Evolutionary conservation across 1,284 basidiomycete genomes (phyloP).

Genomic region (Polyporus tsugae): DNA sequence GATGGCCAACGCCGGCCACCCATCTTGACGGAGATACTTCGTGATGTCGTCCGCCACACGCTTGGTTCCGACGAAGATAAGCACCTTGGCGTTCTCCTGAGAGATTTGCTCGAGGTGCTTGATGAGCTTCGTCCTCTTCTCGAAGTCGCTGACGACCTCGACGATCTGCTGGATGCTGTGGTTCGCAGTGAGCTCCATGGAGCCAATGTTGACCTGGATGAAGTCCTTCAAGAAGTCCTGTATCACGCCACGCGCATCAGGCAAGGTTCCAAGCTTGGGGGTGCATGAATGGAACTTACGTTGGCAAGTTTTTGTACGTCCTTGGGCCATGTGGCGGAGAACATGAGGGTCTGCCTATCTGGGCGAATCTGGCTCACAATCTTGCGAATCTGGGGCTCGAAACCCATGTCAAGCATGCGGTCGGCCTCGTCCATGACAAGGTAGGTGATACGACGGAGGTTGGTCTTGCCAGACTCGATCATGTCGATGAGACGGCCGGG

Average conservation of each 20-base stretch:
- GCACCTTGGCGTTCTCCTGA: constrained; percentile 96
- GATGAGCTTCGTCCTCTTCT: constrained; percentile 96
- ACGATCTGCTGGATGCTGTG: constrained; percentile 98
- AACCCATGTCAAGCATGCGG: constrained; percentile 99
- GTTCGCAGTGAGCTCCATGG: constrained; percentile 98
- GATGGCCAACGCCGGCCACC: constrained; percentile 98
- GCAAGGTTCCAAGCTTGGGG: background rate
- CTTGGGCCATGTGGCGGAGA: constrained; percentile 99
- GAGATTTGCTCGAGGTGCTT: constrained; percentile 98
- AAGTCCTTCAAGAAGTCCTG: constrained; percentile 96
- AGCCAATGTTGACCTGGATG: constrained; percentile 99
- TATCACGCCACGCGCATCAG: constrained; percentile 10
- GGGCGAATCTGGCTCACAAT: constrained; percentile 97
- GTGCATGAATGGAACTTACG: constrained; percentile 48
- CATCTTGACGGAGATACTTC: constrained; percentile 96
- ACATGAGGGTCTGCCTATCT: constrained; percentile 95
- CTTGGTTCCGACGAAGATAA: constrained; percentile 99
- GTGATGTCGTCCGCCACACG: constrained; percentile 98
- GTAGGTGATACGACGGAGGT: constrained; percentile 95
- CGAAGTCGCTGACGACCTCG: constrained; percentile 97
- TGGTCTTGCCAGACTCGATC: constrained; percentile 96
- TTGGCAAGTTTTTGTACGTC: constrained; percentile 98
- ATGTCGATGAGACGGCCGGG: constrained; percentile 93
- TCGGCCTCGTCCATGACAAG: constrained; percentile 99
- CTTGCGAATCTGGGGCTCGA: constrained; percentile 99